These are phyloP conservation scores for Abrus precatorius DNA, from an alignment of 306 rosid species.

Conservation along the genomic window DNA sequence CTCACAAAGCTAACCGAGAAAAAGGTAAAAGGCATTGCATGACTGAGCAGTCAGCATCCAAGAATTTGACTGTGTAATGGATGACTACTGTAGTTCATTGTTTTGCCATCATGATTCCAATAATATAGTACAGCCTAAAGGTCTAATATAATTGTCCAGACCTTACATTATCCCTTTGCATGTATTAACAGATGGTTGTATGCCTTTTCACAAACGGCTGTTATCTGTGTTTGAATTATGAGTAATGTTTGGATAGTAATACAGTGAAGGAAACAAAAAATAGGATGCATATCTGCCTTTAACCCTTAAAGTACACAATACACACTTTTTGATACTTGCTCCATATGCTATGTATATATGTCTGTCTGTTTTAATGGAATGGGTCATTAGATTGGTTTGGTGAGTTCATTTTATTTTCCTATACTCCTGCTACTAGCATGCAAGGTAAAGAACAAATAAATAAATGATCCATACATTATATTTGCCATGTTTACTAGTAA, in stretches of 20 bases:
- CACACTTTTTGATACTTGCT: neutral
- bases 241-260: no score
- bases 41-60: no score
- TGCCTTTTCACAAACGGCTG: no score
- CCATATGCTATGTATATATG: neutral
- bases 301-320: neutral
- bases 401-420: neutral
- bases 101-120: no score
- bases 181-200: no score
- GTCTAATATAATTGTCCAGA: no score
- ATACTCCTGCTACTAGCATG: neutral
- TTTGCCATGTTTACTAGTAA: neutral
- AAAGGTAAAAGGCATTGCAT: slow-evolving; percentile 56
- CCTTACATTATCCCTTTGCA: no score
- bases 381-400: neutral
- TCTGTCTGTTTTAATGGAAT: slow-evolving; percentile 47
- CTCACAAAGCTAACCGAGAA: slow-evolving; percentile 58
- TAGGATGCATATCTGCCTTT: neutral
- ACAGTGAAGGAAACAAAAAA: no score
- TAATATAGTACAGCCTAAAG: no score
- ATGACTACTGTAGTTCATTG: no score
- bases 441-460: neutral
- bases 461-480: neutral
- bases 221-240: no score
- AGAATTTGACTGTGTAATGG: no score